Percentiles rank a stretch among this genome's conserved stretches.
Conservation (phyloP, 495 filamentous ascomycete genomes). For the Penicillium herquei region DNA sequence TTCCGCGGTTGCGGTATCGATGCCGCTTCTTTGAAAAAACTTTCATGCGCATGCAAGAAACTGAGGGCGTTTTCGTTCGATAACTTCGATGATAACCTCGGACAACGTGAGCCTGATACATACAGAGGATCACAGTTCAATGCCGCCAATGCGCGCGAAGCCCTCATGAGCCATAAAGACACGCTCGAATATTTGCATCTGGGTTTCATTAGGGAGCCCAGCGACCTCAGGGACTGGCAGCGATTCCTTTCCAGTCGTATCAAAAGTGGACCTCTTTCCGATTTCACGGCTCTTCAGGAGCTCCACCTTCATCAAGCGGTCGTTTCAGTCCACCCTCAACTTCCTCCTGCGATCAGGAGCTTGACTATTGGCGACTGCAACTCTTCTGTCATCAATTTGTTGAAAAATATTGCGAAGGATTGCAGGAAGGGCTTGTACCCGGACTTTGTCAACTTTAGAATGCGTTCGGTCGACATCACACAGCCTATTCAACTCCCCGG, state of each 20-base stretch:
- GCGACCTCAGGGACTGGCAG: conserved; percentile 1
- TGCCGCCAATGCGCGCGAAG: conserved; percentile 16
- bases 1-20: conserved; percentile 20
- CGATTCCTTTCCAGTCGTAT: conserved; percentile 2
- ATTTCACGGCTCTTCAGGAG: conserved; percentile 22
- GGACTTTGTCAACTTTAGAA: conserved; percentile 2
- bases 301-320: conserved; percentile 18
- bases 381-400: conserved; percentile 18
- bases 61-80: conserved; percentile 16
- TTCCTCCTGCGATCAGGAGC: conserved; percentile 15
- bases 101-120: too few relatives aligned
- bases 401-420: conserved; percentile 21
- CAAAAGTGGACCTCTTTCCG: conserved; percentile 21
- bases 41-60: conserved; percentile 20
- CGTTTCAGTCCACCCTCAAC: conserved; percentile 22
- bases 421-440: conserved; percentile 19
- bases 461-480: conserved; percentile 13
- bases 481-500: conserved; percentile 20
- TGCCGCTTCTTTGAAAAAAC: conserved; percentile 6
- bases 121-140: conserved; percentile 8
- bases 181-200: conserved; percentile 19
- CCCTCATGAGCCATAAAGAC: conserved; percentile 22
- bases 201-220: conserved; percentile 7
- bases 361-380: conserved; percentile 26
- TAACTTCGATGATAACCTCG: conserved; percentile 11